Evolutionary conservation across 495 filamentous ascomycete species (phyloP).

Genomic region (Penicillium crystallinum): DNA sequence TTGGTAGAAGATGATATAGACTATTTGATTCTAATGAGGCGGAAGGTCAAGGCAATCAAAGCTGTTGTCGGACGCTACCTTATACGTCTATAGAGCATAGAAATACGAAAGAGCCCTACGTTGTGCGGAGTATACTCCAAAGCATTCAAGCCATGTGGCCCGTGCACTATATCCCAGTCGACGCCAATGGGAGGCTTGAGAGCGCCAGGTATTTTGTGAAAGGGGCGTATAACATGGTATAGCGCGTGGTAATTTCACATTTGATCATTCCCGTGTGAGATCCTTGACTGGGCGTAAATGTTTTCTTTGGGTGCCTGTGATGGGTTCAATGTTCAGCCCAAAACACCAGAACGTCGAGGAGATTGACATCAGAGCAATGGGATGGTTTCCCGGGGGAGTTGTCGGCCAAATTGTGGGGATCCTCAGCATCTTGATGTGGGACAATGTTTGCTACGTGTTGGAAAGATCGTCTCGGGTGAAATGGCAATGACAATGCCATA

Average conservation of each 20-base stretch:
- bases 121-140: no score
- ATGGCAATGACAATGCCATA: constrained; percentile 7
- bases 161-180: neutral
- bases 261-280: no score
- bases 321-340: no score
- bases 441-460: neutral
- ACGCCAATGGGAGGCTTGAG: neutral
- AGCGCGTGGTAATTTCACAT: no score
- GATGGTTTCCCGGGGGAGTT: neutral
- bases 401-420: neutral
- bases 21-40: no score
- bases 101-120: neutral
- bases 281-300: no score
- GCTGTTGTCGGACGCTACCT: no score
- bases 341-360: neutral
- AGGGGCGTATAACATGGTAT: no score
- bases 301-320: no score
- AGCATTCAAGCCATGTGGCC: neutral
- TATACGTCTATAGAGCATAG: neutral
- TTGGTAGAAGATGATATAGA: no score
- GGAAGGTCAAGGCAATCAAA: no score
- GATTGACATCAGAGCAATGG: neutral
- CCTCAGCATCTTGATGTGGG: constrained; percentile 2
- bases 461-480: constrained; percentile 1
- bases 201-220: no score